These are phyloP conservation scores for Aspergillus proliferans DNA, from an alignment of 2,329 filamentous ascomycete genomes.

Conservation along the genomic window DNA sequence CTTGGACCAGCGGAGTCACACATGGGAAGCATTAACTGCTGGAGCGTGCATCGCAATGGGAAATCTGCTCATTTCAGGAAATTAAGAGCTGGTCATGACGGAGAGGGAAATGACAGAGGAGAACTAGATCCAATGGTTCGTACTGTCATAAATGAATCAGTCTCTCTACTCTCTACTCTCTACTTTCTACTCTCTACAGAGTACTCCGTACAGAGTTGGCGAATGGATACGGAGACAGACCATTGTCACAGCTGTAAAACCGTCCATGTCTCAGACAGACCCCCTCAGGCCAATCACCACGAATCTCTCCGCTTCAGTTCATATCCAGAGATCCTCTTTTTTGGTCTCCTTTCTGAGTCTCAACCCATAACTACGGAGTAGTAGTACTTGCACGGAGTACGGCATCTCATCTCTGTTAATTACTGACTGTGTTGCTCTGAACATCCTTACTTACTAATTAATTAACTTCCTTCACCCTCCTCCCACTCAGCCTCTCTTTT, in stretches of 20 bases:
- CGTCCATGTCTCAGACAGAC: constrained; percentile 1
- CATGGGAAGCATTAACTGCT: background rate
- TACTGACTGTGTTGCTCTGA: background rate
- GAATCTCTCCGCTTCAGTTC: background rate
- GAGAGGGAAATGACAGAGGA: no score
- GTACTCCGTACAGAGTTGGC: no score
- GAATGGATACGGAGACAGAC: background rate
- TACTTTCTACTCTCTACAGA: no score
- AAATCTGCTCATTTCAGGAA: no score
- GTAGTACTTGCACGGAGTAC: no score
- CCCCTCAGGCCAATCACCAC: background rate
- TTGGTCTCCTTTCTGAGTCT: background rate
- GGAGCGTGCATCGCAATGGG: background rate
- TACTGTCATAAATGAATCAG: no score
- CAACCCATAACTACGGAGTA: no score
- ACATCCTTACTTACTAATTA: constrained; percentile 5
- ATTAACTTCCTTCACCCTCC: constrained; percentile 8
- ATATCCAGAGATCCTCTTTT: background rate
- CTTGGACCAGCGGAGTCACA: background rate
- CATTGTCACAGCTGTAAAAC: constrained; percentile 1
- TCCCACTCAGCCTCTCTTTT: background rate
- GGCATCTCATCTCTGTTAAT: constrained; percentile 1
- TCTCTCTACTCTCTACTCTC: no score
- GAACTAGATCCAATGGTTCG: no score
- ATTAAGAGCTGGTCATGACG: no score